Evolutionary conservation across 2,329 filamentous ascomycete genomes (phyloP).

Genomic region (Periconia macrospinosa): DNA sequence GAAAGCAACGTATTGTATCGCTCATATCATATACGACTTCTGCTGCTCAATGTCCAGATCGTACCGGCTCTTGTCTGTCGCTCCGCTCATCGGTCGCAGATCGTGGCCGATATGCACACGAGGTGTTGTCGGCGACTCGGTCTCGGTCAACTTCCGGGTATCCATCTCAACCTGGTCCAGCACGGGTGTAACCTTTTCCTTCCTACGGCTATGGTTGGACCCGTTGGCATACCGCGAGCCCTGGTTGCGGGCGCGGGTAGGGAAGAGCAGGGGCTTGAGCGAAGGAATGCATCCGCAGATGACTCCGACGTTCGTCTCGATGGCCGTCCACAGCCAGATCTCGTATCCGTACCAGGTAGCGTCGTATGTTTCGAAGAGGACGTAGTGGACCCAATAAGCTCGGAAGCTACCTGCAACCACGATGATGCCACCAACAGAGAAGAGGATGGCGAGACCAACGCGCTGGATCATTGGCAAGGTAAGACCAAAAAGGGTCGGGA

Average conservation of each 20-base stretch:
- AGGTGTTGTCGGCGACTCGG: constrained; percentile 25
- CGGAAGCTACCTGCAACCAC: constrained; percentile 51
- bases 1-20: constrained; percentile 8
- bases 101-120: constrained; percentile 19
- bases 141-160: constrained; percentile 31
- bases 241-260: constrained; percentile 31
- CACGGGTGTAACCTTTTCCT: constrained; percentile 35
- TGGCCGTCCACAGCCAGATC: constrained; percentile 48
- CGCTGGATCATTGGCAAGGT: constrained; percentile 49
- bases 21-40: constrained; percentile 39
- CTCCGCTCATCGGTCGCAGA: constrained; percentile 37
- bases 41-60: constrained; percentile 40
- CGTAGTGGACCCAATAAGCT: constrained; percentile 52
- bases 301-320: constrained; percentile 49
- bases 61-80: constrained; percentile 37
- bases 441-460: constrained; percentile 47
- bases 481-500: constrained; percentile 51
- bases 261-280: constrained; percentile 46
- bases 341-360: constrained; percentile 50
- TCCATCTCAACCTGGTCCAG: constrained; percentile 40
- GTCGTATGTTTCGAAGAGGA: constrained; percentile 49
- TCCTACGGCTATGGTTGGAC: constrained; percentile 31
- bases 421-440: constrained; percentile 49
- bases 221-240: constrained; percentile 35
- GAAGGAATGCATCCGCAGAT: constrained; percentile 50